Evolutionary conservation across 2,329 filamentous ascomycete genomes (phyloP), one percentile per base, ranked within the genome.

Genomic region (Escovopsis sp.): DNA sequence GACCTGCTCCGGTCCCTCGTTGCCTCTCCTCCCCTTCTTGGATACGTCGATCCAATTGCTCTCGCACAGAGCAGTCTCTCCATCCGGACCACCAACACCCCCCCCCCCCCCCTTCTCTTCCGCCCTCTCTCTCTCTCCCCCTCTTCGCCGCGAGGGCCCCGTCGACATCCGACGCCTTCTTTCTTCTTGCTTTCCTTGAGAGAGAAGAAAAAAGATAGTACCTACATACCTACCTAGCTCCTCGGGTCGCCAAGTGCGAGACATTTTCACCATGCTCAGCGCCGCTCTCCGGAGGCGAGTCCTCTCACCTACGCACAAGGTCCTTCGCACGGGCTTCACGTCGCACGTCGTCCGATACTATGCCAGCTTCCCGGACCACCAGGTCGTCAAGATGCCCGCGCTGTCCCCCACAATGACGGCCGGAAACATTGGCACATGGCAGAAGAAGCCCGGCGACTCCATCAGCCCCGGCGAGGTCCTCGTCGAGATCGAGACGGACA

Each of bases 401-500:
- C 75, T 98, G 57, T 98, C 91, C 49, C 91, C 91, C 43, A 98
- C 91, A 55, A 98, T 98, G 91, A 88, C 85, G 50, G 73, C 85
- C 48, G 91, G 91, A 62, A 94, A 94, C 71, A 94, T 98, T 65
- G 93, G 91, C 56, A 71, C 80, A 50, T 98, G 91, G 91, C 86
- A 96, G 72, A 98, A 96, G 77, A 93, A 95, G 72, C 73, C 80
- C 52, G 91, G 91, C 60, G 91, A 98, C 65, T 59, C 71, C 49
- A 80, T 98, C 63, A 70, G 77, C 45, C 88, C 93, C 41, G 91
- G 91, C 62, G 91, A 98, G 62, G 91, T 98, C 38, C 70, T 98
- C 54, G 88, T 94, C 53, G 88, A 94, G 73, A 94, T 96, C 58
- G 91, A 98, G 76, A 98, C 91, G 56, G 91, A 98, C 69, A 98